Conservation (phyloP, 768 basidiomycete species). For the Neoboletus brunneissimus region DNA sequence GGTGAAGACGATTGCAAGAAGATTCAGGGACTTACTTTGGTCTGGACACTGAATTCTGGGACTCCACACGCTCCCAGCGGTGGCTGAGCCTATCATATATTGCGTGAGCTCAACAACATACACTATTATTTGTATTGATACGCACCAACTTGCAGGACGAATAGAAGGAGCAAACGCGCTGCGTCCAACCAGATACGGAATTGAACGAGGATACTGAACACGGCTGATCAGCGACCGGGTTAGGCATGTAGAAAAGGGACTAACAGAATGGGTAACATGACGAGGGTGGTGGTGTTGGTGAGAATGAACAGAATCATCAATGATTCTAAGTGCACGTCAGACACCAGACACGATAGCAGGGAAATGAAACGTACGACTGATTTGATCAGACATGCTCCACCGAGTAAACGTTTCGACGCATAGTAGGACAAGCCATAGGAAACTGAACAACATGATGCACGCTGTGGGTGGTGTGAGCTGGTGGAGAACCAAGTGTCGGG, state of each 20-base stretch:
- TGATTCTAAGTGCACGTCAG: constrained; percentile 21
- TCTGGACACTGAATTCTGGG: constrained; percentile 43
- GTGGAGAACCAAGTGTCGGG: neutral
- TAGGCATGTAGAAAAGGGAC: constrained; percentile 16
- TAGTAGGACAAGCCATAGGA: constrained; percentile 49
- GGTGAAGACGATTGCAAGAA: neutral
- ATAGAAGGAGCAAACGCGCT: constrained; percentile 46
- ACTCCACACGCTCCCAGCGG: constrained; percentile 41
- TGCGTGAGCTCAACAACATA: neutral
- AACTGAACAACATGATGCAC: constrained; percentile 41
- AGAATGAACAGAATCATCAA: constrained; percentile 46
- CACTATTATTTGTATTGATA: neutral
- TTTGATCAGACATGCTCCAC: constrained; percentile 43
- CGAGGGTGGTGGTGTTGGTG: constrained; percentile 37
- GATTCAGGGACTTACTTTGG: constrained; percentile 34
- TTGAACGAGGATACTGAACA: constrained; percentile 40
- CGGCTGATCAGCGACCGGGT: neutral
- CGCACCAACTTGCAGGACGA: constrained; percentile 47
- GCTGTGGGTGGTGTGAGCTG: constrained; percentile 30
- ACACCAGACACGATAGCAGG: neutral
- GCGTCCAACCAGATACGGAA: constrained; percentile 56
- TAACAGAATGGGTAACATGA: constrained; percentile 44
- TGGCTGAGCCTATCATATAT: constrained; percentile 38
- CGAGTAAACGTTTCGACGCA: constrained; percentile 45
- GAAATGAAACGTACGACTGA: constrained; percentile 41